Conservation (phyloP, 2,329 filamentous ascomycete genomes). For the Microascus cirrosus region DNA sequence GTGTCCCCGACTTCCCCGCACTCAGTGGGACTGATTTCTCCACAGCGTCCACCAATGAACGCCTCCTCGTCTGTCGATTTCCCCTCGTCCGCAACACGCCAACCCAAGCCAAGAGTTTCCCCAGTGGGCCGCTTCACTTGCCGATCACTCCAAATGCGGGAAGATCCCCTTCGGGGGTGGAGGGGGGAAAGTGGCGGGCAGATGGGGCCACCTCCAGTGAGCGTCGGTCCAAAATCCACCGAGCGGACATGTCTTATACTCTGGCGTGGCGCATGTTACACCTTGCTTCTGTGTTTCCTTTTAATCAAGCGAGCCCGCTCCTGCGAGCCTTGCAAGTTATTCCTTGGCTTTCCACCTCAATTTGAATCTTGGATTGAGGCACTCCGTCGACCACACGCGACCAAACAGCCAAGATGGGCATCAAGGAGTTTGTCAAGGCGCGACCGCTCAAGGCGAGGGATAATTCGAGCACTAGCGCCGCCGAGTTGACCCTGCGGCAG, state of each 20-base stretch:
- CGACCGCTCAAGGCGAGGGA: neutral
- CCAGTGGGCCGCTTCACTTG: too few species aligned
- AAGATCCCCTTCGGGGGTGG: too few species aligned
- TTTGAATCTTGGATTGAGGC: neutral
- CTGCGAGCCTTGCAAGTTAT: neutral
- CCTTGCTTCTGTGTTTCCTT: too few species aligned
- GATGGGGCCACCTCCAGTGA: too few species aligned
- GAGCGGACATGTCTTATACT: too few species aligned
- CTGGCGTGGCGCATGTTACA: too few species aligned
- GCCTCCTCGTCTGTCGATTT: neutral
- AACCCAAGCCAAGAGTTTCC: too few species aligned
- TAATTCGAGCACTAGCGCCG: neutral
- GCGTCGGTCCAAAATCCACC: too few species aligned
- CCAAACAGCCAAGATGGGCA: neutral
- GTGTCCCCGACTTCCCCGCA: neutral
- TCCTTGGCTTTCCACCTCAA: neutral
- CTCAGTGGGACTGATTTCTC: neutral
- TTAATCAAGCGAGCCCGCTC: neutral
- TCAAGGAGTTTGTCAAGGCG: neutral
- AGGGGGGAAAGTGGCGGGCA: too few species aligned
- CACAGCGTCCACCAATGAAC: neutral
- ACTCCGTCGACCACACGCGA: neutral
- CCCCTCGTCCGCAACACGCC: neutral
- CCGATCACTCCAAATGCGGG: too few species aligned
- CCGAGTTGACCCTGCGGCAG: conserved; percentile 4